Evolutionary conservation across 441 rosid genomes (phyloP), one percentile per base, ranked within the genome.

Genomic region (Viola pubescens): DNA sequence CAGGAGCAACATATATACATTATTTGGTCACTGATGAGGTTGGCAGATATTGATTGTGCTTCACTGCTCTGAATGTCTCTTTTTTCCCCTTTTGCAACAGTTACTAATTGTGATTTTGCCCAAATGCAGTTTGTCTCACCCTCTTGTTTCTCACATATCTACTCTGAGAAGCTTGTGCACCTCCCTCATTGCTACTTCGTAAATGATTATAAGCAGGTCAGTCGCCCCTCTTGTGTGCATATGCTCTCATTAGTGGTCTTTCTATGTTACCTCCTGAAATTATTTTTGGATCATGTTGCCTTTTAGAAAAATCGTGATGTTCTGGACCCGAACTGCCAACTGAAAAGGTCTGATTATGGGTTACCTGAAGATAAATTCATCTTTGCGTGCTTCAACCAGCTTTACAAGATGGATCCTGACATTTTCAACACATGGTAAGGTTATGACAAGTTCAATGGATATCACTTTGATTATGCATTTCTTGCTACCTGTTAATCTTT

Each of bases 331-430:
- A 81, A 65, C 44, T 82, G 88, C 70, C 91, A 73, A 67, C 88
- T 68, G 60, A 91, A 82, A 73, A 77, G 97, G 70, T 84, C 95
- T 1, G 95, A 87, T 66, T 94, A 87, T 79, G 95, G 97, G 61
- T 87, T 94, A 10, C 98, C 99, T 16, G 98, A 91, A 77, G 97
- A 87, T 59, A 94, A 84, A 74, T 91, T 94, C 63, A 84, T 94
- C 69, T 94, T 94, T 80, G 98, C 95, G 61, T 94, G 99, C 76
- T 94, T 94, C 76, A 94, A 94, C 77, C 99, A 94, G 69, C 73
- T 94, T 66, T 94, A 94, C 82, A 94, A 94, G 70, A 94, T 94
- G 98, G 99, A 94, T 81, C 99, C 98, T 62, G 99, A 88, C 56
- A 84, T 91, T 59, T 83, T 87, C 26, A 79, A 81, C 74, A 86